Percentiles rank a stretch among this genome's conserved stretches.
phyloP scores from a whole-genome alignment of 2,329 filamentous ascomycete species.

The Fusarium incarnatum region DNA sequence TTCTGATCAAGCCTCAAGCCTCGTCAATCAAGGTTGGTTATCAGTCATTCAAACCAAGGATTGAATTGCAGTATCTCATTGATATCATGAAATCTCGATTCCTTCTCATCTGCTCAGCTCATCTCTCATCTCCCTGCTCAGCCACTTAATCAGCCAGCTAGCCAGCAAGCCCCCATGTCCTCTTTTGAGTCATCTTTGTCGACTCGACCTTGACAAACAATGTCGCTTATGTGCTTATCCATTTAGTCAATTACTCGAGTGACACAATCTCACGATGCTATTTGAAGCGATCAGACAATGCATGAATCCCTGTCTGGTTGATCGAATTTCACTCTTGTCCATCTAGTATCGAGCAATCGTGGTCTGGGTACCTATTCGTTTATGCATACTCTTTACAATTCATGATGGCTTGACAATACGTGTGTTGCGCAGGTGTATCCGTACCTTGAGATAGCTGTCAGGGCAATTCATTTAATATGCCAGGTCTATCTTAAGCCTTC shows the following conservation, averaged over 20 bases:
- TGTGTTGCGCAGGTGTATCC: neutral
- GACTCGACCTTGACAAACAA: neutral
- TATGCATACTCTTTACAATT: neutral
- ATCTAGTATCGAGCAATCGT: neutral
- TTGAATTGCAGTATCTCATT: constrained; percentile 8
- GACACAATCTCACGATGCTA: constrained; percentile 16
- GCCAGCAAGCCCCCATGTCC: neutral
- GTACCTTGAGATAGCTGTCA: neutral
- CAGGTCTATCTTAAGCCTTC: neutral
- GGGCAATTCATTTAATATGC: neutral
- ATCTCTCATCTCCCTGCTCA: neutral
- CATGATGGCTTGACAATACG: neutral
- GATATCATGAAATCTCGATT: constrained; percentile 19
- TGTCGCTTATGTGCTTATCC: constrained; percentile 3
- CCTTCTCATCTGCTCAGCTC: neutral
- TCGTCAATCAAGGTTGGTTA: constrained; percentile 15
- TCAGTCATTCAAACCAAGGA: constrained; percentile 21
- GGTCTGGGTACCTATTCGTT: neutral
- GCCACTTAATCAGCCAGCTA: neutral
- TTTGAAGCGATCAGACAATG: constrained; percentile 6
- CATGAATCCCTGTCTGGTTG: neutral
- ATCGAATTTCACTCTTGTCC: neutral
- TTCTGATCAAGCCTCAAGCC: constrained; percentile 30
- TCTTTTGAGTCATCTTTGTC: constrained; percentile 2
- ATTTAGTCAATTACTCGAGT: constrained; percentile 6